Evolutionary conservation across 139 green algal genomes (phyloP).

Genomic region (Micractinium sp.): DNA sequence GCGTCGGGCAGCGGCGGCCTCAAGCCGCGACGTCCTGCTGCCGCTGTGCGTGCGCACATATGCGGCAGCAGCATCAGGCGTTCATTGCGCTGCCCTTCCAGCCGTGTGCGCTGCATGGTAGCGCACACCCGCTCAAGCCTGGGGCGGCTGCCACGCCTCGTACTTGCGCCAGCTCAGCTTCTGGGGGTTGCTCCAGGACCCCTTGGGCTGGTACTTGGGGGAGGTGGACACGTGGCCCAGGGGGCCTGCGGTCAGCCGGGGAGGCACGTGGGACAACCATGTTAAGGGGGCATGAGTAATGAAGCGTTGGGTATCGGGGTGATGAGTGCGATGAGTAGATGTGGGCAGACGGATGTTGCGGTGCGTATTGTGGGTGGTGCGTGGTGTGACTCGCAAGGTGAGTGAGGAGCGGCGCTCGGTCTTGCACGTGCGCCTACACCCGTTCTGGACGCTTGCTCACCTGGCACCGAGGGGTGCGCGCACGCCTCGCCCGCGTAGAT

Average conservation of each 20-base stretch:
- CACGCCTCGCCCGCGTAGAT: conserved; percentile 33
- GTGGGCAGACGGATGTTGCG: no score
- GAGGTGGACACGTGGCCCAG: neutral
- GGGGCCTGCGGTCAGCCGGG: neutral
- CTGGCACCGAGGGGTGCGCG: neutral
- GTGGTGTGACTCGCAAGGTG: no score
- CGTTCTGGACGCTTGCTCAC: no score
- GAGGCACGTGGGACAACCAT: no score
- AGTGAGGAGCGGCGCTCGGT: no score
- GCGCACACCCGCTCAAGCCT: neutral
- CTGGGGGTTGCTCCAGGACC: conserved; percentile 46
- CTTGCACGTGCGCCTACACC: no score
- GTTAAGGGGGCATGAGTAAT: no score
- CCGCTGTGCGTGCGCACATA: neutral
- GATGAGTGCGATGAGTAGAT: neutral
- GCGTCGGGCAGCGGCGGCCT: neutral
- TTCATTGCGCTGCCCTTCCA: neutral
- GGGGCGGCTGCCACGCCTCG: conserved; percentile 23
- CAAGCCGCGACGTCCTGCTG: neutral
- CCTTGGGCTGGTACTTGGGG: conserved; percentile 37
- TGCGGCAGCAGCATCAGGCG: neutral
- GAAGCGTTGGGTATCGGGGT: neutral
- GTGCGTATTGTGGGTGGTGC: neutral
- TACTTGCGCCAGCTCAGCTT: conserved; percentile 54
- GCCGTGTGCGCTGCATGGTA: neutral